A percentile compares a stretch with the other conserved stretches of the same genome.
Evolutionary conservation across 805 yeast genomes (phyloP).

Genomic region (Candida maesae): DNA sequence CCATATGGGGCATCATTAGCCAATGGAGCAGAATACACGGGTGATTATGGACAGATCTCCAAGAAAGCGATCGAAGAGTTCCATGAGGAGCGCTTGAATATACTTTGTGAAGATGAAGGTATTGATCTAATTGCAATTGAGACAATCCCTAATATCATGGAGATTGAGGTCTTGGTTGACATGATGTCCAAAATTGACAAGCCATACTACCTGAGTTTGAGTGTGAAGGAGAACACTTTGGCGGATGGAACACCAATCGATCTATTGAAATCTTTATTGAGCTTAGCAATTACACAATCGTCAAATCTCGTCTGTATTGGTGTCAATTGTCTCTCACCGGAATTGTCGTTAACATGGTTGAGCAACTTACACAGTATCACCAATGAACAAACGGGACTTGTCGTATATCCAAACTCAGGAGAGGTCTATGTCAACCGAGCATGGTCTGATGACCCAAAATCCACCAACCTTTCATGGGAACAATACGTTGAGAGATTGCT

Average conservation of each 20-base stretch:
- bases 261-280: constrained; percentile 31
- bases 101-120: constrained; percentile 34
- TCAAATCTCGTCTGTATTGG: constrained; percentile 42
- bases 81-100: constrained; percentile 45
- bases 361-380: constrained; percentile 27
- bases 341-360: constrained; percentile 40
- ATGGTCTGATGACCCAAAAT: constrained; percentile 30
- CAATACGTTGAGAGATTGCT: constrained; percentile 39
- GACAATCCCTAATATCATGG: constrained; percentile 64
- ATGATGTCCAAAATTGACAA: constrained; percentile 35
- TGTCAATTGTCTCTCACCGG: constrained; percentile 60
- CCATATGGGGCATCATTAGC: constrained; percentile 73
- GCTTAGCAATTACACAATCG: constrained; percentile 14
- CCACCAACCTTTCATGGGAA: constrained; percentile 33
- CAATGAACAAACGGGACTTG: constrained; percentile 33
- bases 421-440: constrained; percentile 49
- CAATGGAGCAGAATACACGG: constrained; percentile 71
- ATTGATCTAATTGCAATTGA: constrained; percentile 64
- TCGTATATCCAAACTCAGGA: constrained; percentile 76
- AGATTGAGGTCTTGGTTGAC: constrained; percentile 46
- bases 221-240: constrained; percentile 36
- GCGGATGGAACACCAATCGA: constrained; percentile 49
- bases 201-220: constrained; percentile 43
- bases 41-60: constrained; percentile 47
- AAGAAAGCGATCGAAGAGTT: constrained; percentile 40